Conservation (phyloP, 257 asterid genomes). For the Primulina tabacum region DNA sequence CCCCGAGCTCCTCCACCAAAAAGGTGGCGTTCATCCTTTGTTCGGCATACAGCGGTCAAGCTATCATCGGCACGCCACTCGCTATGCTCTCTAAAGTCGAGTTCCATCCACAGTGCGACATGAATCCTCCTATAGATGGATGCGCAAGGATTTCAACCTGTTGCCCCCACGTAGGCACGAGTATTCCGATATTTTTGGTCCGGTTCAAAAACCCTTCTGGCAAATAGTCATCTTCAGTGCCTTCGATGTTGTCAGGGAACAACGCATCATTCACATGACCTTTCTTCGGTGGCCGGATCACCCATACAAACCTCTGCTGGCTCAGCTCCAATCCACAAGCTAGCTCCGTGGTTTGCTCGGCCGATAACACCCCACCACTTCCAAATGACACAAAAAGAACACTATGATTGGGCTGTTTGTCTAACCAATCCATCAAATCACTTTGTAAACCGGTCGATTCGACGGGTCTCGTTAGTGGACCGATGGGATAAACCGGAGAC, state of each 20-base stretch:
- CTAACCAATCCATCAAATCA: slow-evolving; percentile 40
- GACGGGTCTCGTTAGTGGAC: slow-evolving; percentile 46
- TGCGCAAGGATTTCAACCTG: slow-evolving; percentile 49
- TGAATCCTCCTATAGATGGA: slow-evolving; percentile 51
- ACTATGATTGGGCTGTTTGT: slow-evolving; percentile 49
- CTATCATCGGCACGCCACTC: slow-evolving; percentile 54
- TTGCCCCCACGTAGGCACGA: slow-evolving; percentile 42
- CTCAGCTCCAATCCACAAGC: slow-evolving; percentile 68
- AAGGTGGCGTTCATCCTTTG: slow-evolving; percentile 55
- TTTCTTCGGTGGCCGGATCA: slow-evolving; percentile 46
- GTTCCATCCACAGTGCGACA: slow-evolving; percentile 75
- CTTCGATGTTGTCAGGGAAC: slow-evolving; percentile 24
- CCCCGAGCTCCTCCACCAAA: slow-evolving; percentile 46
- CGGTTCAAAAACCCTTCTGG: slow-evolving; percentile 48
- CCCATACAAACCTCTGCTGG: slow-evolving; percentile 58
- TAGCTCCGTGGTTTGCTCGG: slow-evolving; percentile 45
- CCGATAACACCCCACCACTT: slow-evolving; percentile 55
- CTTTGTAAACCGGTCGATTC: slow-evolving; percentile 10
- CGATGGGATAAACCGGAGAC: slow-evolving; percentile 53
- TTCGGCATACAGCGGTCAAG: slow-evolving; percentile 74
- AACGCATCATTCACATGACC: slow-evolving; percentile 41
- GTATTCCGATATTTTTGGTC: slow-evolving; percentile 27
- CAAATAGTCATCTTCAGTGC: slow-evolving; percentile 26
- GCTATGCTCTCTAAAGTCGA: slow-evolving; percentile 28
- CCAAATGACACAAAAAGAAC: slow-evolving; percentile 62